Percentiles rank a stretch among this genome's conserved stretches.
Conservation (phyloP, 2,329 filamentous ascomycete species). For the Madurella fahalii region DNA sequence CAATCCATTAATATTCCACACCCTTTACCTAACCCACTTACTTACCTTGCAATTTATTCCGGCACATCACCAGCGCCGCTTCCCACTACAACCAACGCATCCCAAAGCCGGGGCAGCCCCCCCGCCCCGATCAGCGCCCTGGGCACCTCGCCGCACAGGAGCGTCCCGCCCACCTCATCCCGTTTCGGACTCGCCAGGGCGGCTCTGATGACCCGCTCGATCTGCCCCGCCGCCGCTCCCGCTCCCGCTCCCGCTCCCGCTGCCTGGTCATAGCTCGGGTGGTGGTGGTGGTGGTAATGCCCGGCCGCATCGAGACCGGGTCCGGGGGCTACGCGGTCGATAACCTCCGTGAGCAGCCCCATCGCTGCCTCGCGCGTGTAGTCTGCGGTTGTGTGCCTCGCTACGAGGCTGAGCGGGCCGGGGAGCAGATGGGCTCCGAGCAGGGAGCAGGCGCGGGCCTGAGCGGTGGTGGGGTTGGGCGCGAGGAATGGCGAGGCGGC, state of each 20-base stretch:
- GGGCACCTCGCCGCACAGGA: conserved; percentile 1
- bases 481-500: not conserved
- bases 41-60: too few relatives aligned
- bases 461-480: not conserved
- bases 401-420: conserved; percentile 20
- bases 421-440: conserved; percentile 6
- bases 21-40: too few relatives aligned
- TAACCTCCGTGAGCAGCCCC: conserved; percentile 6
- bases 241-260: too few relatives aligned
- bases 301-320: too few relatives aligned
- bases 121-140: conserved; percentile 15
- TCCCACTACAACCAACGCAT: not conserved
- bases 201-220: not conserved
- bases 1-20: too few relatives aligned
- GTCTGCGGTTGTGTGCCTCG: conserved; percentile 7
- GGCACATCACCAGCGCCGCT: too few relatives aligned
- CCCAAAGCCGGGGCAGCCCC: conserved; percentile 12
- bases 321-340: not conserved
- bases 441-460: not conserved
- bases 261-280: not conserved
- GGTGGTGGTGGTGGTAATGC: not conserved
- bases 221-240: too few relatives aligned
- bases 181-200: not conserved
- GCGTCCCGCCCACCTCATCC: not conserved
- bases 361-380: conserved; percentile 9